Evolutionary conservation across 2,329 filamentous ascomycete species (phyloP), one percentile per base, ranked within the genome.

Genomic region (Paraphaeosphaeria minitans): DNA sequence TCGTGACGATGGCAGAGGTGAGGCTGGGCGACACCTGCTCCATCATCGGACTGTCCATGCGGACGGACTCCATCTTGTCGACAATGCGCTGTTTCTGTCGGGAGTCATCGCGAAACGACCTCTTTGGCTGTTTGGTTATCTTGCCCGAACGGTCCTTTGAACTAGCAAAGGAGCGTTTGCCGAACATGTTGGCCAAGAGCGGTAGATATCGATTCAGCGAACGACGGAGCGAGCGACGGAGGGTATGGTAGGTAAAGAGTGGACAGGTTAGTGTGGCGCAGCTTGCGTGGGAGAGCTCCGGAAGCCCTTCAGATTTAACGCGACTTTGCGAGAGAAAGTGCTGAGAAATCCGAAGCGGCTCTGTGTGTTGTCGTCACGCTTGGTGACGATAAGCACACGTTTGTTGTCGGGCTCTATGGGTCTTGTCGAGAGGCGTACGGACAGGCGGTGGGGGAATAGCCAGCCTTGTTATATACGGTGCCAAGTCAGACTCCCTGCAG

Each of bases 61-160:
- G 73, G 65, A 66, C 66, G 69, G 55, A 58, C 41, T 89, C 87
- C 69, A 74, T 63, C 80, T 90, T 93, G 82, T 90, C 89, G 80
- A 94, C 89, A 86, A 96, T 84, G 62, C 74, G 71, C 86, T 91
- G 71, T 86, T 91, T 95, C 85, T 89, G 83, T 85, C 93, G 95
- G 79, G 88, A 84, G 73, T 88, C 85, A 81, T 94, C 91, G 83
- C 90, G 87, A 77, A 86, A 85, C 68, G 84, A 85, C 84, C 89
- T 95, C 84, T 89, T 92, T 73, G 79, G 75, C 78, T 90, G 84
- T 84, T 92, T 93, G 78, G 87, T 85, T 80, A 90, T 85, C 87
- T 97, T 97, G 82, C 92, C 90, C 79, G 93, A 90, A 75, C 93
- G 91, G 79, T 94, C 89, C 79, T 89, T 89, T 69, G 89, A 89